These are phyloP conservation scores for Cantharellus anzutake DNA, from an alignment of 768 basidiomycete species.

Conservation along the genomic window DNA sequence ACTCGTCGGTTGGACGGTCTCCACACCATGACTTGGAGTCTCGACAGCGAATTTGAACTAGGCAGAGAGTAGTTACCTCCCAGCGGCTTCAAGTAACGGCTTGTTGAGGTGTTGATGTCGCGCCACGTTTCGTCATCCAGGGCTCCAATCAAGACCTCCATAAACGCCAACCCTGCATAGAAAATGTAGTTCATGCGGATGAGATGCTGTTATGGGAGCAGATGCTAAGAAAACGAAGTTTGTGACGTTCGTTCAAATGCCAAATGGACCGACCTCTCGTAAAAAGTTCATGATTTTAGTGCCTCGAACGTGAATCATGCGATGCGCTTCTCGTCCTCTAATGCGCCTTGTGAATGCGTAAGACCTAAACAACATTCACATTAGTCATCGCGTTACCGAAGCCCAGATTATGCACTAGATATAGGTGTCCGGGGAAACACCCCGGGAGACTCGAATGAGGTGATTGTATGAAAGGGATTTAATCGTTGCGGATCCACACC, in stretches of 20 bases:
- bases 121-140: background rate
- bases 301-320: background rate
- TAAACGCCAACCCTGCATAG: background rate
- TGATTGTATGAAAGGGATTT: background rate
- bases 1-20: background rate
- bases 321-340: background rate
- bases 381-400: no score
- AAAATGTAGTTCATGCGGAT: background rate
- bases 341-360: background rate
- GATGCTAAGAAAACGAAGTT: background rate
- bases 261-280: background rate
- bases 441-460: background rate
- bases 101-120: background rate
- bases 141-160: background rate
- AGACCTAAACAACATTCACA: background rate
- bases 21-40: constrained; percentile 2
- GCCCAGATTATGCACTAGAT: no score
- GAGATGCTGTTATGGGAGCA: background rate
- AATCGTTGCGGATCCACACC: no score
- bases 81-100: background rate
- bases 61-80: constrained; percentile 3
- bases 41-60: constrained; percentile 6
- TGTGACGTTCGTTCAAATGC: background rate
- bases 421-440: no score
- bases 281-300: background rate